These are phyloP conservation scores for Hypoxylon sp. DNA, from an alignment of 2,329 filamentous ascomycete genomes.

Conservation along the genomic window DNA sequence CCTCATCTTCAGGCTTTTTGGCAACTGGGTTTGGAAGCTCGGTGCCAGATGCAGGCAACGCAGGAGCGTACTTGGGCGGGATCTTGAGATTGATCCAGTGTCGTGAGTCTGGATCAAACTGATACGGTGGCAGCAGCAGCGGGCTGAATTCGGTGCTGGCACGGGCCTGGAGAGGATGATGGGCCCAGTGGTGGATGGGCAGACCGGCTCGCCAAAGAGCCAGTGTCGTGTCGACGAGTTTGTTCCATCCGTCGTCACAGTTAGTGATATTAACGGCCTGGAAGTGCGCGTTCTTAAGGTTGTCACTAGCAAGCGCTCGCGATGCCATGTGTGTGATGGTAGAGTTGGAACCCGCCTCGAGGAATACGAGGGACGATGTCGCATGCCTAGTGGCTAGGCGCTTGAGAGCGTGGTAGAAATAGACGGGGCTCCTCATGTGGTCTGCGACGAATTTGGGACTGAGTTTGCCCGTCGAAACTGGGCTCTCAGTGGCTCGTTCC, in stretches of 20 bases:
- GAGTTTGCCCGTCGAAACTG: background rate
- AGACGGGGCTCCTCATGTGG: constrained; percentile 40
- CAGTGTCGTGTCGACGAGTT: constrained; percentile 14
- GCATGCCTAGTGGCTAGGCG: constrained; percentile 20
- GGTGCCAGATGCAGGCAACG: background rate
- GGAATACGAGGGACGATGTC: constrained; percentile 20
- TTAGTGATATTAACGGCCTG: constrained; percentile 23
- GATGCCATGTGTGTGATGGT: constrained; percentile 35
- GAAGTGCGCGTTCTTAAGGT: constrained; percentile 28
- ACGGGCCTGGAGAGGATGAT: constrained; percentile 16
- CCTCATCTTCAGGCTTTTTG: background rate
- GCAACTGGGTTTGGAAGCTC: background rate
- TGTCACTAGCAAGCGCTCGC: constrained; percentile 36
- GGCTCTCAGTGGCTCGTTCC: constrained; percentile 23
- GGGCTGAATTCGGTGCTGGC: background rate
- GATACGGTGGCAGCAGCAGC: constrained; percentile 18
- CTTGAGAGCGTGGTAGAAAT: constrained; percentile 36
- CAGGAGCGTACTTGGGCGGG: background rate
- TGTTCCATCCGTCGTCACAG: constrained; percentile 6
- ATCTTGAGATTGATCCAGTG: constrained; percentile 23
- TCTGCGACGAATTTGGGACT: constrained; percentile 26
- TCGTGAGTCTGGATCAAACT: constrained; percentile 17
- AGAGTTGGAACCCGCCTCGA: constrained; percentile 41
- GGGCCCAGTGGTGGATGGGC: constrained; percentile 12
- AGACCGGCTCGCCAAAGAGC: constrained; percentile 26